Conservation (phyloP, 2,329 filamentous ascomycete species). For the Diaporthe sp. region DNA sequence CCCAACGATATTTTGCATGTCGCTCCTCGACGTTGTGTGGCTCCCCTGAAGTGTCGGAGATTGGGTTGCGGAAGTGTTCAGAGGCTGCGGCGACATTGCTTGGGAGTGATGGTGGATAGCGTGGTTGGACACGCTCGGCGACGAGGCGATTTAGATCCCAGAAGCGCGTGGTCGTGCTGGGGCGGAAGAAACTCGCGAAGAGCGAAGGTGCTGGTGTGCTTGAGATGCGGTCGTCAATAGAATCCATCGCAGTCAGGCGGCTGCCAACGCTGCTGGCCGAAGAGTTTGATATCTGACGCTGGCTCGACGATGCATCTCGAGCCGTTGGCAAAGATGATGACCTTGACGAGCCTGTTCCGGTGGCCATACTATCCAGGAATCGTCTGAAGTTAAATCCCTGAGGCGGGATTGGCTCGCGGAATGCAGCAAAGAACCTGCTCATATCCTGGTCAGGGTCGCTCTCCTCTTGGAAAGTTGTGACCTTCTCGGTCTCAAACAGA, state of each 20-base stretch:
- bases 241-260: constrained; percentile 21
- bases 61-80: constrained; percentile 36
- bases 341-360: neutral
- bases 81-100: constrained; percentile 26
- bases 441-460: constrained; percentile 14
- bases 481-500: constrained; percentile 78
- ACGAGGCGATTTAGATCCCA: constrained; percentile 38
- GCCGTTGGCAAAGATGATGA: neutral
- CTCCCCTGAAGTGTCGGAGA: constrained; percentile 47
- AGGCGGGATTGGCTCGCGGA: constrained; percentile 40
- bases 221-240: constrained; percentile 38
- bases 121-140: constrained; percentile 31
- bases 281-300: constrained; percentile 15
- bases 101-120: constrained; percentile 34
- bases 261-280: constrained; percentile 22
- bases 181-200: constrained; percentile 37
- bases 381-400: constrained; percentile 22
- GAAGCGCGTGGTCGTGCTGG: constrained; percentile 36
- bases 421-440: constrained; percentile 34
- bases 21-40: constrained; percentile 66
- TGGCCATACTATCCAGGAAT: constrained; percentile 2
- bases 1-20: constrained; percentile 78
- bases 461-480: constrained; percentile 56
- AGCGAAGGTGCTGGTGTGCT: constrained; percentile 11
- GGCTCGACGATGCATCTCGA: neutral